phyloP scores from a whole-genome alignment of 805 yeast genomes.

The Saccharomycopsis oosterbeekiorum region DNA sequence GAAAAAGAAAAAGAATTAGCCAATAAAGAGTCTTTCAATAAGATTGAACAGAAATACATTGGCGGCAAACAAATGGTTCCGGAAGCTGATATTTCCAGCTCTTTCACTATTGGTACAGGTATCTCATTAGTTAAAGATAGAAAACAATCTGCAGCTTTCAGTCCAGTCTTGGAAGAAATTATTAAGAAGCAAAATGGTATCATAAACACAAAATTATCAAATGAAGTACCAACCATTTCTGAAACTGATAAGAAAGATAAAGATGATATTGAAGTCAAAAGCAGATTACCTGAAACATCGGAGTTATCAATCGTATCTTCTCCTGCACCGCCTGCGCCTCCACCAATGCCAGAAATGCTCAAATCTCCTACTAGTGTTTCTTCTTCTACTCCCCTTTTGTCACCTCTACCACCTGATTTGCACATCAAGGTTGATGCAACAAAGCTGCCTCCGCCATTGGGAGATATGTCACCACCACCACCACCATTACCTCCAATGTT shows the following conservation, averaged over 20 bases:
- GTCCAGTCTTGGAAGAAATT: slow-evolving; percentile 10
- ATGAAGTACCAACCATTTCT: neutral
- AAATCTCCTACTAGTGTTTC: slow-evolving; percentile 17
- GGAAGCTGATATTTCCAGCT: neutral
- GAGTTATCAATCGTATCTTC: slow-evolving; percentile 1
- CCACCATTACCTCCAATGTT: slow-evolving; percentile 18
- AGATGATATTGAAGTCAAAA: neutral
- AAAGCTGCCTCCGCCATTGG: slow-evolving; percentile 27
- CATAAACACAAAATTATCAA: neutral
- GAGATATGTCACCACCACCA: slow-evolving; percentile 21
- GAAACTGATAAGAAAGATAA: slow-evolving; percentile 7
- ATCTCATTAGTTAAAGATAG: neutral
- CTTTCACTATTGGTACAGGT: slow-evolving; percentile 3
- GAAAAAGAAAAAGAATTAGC: slow-evolving; percentile 14
- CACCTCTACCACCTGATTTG: slow-evolving; percentile 28
- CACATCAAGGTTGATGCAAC: slow-evolving; percentile 26
- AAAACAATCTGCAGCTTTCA: slow-evolving; percentile 4
- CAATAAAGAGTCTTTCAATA: slow-evolving; percentile 1
- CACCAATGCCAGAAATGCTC: slow-evolving; percentile 18
- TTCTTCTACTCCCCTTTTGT: slow-evolving; percentile 23
- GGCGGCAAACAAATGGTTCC: slow-evolving; percentile 11
- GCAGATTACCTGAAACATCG: neutral
- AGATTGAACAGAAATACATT: slow-evolving; percentile 14
- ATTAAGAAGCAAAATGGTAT: slow-evolving; percentile 1
- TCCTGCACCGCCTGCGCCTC: slow-evolving; percentile 21